phyloP scores from a whole-genome alignment of 2,329 filamentous ascomycete genomes.

The Aspergillus novoparasiticus region DNA sequence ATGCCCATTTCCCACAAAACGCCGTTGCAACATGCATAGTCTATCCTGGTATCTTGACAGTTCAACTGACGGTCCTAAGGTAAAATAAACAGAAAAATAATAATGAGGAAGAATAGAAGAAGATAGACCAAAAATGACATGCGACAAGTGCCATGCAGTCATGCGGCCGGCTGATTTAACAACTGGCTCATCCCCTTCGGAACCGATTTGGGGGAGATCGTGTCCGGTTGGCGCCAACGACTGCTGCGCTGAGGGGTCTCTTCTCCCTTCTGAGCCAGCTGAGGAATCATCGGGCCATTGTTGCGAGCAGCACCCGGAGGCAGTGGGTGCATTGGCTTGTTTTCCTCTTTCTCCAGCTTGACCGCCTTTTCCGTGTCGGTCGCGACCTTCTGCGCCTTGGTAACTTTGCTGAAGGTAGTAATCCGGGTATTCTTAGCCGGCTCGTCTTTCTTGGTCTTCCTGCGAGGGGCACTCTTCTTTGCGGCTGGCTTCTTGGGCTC shows the following conservation, averaged over 20 bases:
- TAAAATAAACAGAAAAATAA: constrained; percentile 12
- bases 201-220: constrained; percentile 27
- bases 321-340: constrained; percentile 40
- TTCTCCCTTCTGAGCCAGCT: constrained; percentile 22
- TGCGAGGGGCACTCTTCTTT: constrained; percentile 27
- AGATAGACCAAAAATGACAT: constrained; percentile 8
- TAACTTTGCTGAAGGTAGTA: constrained; percentile 36
- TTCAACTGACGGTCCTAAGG: constrained; percentile 7
- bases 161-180: constrained; percentile 21
- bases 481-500: constrained; percentile 22
- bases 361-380: constrained; percentile 24
- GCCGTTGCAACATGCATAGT: constrained; percentile 25
- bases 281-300: constrained; percentile 39
- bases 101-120: constrained; percentile 9
- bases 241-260: constrained; percentile 16
- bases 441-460: constrained; percentile 27
- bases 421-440: constrained; percentile 32
- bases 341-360: constrained; percentile 29
- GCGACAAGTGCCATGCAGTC: constrained; percentile 4
- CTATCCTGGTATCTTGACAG: constrained; percentile 41
- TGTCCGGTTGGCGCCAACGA: constrained; percentile 21
- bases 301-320: constrained; percentile 37
- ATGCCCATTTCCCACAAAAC: constrained; percentile 12
- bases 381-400: constrained; percentile 30
- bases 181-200: constrained; percentile 27